A percentile compares a stretch with the other conserved stretches of the same genome.
Evolutionary conservation across 2,329 filamentous ascomycete genomes (phyloP).

Genomic region (Mycogone perniciosa): DNA sequence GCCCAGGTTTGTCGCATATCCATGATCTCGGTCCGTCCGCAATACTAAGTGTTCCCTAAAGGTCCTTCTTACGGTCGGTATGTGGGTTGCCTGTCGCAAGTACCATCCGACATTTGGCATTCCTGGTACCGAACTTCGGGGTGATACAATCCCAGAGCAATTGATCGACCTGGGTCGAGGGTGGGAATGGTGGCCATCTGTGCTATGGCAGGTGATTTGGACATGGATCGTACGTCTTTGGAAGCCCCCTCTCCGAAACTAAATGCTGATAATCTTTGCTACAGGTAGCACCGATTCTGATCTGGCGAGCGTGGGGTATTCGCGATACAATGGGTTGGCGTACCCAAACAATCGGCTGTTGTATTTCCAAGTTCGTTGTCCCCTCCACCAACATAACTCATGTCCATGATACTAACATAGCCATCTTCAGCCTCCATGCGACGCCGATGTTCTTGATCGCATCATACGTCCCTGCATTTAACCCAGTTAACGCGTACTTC

Average conservation of each 20-base stretch:
- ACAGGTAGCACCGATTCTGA: constrained; percentile 42
- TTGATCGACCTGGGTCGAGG: constrained; percentile 39
- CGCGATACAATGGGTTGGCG: constrained; percentile 53
- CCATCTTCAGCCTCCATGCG: constrained; percentile 44
- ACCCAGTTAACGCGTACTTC: constrained; percentile 44
- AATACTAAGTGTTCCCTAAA: constrained; percentile 19
- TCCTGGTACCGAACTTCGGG: constrained; percentile 29
- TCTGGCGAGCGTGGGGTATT: constrained; percentile 48
- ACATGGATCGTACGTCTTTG: constrained; percentile 37
- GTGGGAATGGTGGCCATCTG: constrained; percentile 55
- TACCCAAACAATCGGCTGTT: constrained; percentile 42
- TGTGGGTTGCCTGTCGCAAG: constrained; percentile 51
- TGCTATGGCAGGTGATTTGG: constrained; percentile 50
- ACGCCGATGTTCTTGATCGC: constrained; percentile 60
- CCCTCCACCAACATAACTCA: not conserved
- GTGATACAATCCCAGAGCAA: constrained; percentile 32
- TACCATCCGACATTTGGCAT: constrained; percentile 49
- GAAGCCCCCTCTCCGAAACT: not conserved
- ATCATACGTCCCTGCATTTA: constrained; percentile 42
- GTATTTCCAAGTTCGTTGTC: constrained; percentile 24
- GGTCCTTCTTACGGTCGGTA: constrained; percentile 46
- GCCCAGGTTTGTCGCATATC: constrained; percentile 36
- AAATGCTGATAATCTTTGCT: not conserved
- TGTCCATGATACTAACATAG: too few relatives aligned
- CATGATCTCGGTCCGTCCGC: not conserved